A percentile compares a stretch with the other conserved stretches of the same genome.
Conservation (phyloP, 1,139 yeast species). For the Geotrichum bryndzae region DNA sequence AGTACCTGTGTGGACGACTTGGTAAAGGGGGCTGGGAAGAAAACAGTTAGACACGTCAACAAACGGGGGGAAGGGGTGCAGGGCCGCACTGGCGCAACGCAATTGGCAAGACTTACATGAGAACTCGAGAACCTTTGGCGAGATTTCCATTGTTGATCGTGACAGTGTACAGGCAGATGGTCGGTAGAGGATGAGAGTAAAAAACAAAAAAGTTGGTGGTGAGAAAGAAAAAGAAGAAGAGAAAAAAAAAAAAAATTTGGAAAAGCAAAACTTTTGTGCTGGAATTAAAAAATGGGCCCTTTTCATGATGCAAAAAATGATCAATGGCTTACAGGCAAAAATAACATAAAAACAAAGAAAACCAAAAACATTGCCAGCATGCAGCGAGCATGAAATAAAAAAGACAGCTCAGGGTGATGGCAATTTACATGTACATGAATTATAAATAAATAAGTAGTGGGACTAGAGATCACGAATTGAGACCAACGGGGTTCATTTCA, state of each 20-base stretch:
- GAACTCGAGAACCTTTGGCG: conserved; percentile 59
- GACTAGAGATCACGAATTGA: too few relatives aligned
- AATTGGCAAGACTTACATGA: conserved; percentile 51
- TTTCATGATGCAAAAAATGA: too few relatives aligned
- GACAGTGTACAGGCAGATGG: conserved; percentile 3
- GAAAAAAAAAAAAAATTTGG: background rate
- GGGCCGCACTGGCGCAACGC: background rate
- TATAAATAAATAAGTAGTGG: too few relatives aligned
- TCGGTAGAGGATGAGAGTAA: conserved; percentile 1
- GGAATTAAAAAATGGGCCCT: too few relatives aligned
- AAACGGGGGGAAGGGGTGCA: background rate
- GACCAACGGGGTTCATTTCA: background rate
- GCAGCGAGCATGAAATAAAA: background rate
- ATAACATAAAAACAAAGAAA: conserved; percentile 18
- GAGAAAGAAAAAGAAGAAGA: background rate
- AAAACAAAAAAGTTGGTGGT: background rate
- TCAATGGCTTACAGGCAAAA: too few relatives aligned
- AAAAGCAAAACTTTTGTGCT: conserved; percentile 16
- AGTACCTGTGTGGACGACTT: conserved; percentile 65
- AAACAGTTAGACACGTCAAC: background rate
- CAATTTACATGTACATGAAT: background rate
- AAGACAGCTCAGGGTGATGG: background rate
- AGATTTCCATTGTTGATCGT: conserved; percentile 47
- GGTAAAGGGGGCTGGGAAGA: conserved; percentile 50
- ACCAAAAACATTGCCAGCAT: background rate